These are phyloP conservation scores for Rhodotorula kratochvilovae DNA, from an alignment of 768 basidiomycete species.

Conservation along the genomic window DNA sequence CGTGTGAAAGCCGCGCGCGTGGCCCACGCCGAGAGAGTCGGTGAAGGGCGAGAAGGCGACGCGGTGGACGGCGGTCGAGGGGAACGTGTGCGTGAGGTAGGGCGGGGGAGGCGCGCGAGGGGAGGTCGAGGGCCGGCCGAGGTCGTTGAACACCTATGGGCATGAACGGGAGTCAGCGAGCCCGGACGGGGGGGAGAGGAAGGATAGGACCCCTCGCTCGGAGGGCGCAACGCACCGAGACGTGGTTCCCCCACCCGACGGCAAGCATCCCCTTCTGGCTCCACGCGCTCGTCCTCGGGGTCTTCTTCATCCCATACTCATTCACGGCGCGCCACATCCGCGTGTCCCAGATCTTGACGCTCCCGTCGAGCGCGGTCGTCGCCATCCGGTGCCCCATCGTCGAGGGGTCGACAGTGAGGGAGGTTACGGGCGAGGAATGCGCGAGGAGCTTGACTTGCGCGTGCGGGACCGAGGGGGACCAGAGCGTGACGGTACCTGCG, in stretches of 20 bases:
- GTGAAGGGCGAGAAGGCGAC: constrained; percentile 84
- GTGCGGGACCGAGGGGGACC: constrained; percentile 90
- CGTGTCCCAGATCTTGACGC: constrained; percentile 93
- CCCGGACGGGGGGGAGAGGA: neutral
- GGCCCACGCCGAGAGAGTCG: constrained; percentile 73
- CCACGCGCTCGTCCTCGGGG: constrained; percentile 61
- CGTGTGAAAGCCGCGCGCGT: constrained; percentile 70
- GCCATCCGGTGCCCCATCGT: constrained; percentile 85
- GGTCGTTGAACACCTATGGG: constrained; percentile 60
- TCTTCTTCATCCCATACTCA: constrained; percentile 59
- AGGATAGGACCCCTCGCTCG: too few species aligned
- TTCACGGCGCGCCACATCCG: constrained; percentile 90
- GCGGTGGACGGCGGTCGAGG: constrained; percentile 68
- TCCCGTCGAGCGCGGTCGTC: constrained; percentile 78
- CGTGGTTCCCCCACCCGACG: constrained; percentile 73
- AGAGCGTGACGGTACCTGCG: constrained; percentile 70
- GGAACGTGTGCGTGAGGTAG: constrained; percentile 81
- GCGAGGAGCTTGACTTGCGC: constrained; percentile 88
- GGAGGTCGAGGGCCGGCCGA: constrained; percentile 16
- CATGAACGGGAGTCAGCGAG: neutral
- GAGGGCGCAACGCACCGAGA: constrained; percentile 60
- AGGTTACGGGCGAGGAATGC: constrained; percentile 78
- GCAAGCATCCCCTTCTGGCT: constrained; percentile 77
- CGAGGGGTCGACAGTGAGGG: constrained; percentile 77
- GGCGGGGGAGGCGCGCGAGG: constrained; percentile 47